Evolutionary conservation across 176 grass and related monocot genomes (phyloP).

Genomic region (Phoenix roebelenii): DNA sequence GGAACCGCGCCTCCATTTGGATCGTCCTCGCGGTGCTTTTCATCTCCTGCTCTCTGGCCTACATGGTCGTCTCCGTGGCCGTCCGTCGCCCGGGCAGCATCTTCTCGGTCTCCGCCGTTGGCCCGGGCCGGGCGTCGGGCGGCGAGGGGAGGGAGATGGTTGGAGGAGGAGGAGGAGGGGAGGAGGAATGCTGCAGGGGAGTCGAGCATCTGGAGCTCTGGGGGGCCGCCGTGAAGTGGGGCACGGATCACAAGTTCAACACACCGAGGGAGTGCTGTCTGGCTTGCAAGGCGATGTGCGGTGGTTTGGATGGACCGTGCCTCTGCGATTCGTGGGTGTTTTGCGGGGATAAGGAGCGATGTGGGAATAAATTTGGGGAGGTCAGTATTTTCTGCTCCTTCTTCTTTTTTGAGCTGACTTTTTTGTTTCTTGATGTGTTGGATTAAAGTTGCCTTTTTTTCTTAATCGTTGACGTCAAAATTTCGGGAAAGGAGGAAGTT

Average conservation of each 20-base stretch:
- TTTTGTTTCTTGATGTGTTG: not conserved
- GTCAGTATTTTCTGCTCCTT: conserved; percentile 15
- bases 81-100: not conserved
- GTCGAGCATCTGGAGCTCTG: conserved; percentile 57
- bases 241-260: conserved; percentile 34
- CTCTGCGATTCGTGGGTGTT: conserved; percentile 87
- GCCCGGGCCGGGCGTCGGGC: not conserved
- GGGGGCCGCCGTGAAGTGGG: conserved; percentile 62
- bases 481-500: not conserved
- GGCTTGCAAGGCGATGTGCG: conserved; percentile 59
- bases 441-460: not conserved
- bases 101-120: not conserved
- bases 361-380: conserved; percentile 61
- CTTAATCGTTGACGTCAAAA: not conserved
- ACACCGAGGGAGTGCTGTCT: conserved; percentile 59
- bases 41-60: conserved; percentile 24
- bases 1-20: not conserved
- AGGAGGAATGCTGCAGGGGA: conserved; percentile 45
- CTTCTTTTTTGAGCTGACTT: not conserved
- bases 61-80: conserved; percentile 24
- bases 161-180: conserved; percentile 10
- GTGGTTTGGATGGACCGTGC: conserved; percentile 26
- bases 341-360: conserved; percentile 54
- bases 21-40: conserved; percentile 7
- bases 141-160: conserved; percentile 8